Percentiles rank a stretch among this genome's conserved stretches.
Evolutionary conservation across 441 rosid species (phyloP).

Genomic region (Lepidium campestre): DNA sequence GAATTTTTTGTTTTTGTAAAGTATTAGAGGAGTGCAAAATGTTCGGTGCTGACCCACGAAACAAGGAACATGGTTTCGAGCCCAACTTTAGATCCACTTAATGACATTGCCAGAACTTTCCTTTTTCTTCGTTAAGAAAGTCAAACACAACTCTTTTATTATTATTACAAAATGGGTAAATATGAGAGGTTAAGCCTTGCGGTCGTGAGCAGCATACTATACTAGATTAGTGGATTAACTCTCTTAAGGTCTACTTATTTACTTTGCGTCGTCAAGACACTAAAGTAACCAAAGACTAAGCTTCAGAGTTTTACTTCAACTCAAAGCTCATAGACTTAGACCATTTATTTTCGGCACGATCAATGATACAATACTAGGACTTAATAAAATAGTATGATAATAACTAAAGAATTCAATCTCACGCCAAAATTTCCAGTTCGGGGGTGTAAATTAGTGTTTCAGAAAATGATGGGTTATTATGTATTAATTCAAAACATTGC

Average conservation of each 20-base stretch:
- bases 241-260: not conserved
- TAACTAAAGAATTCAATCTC: not conserved
- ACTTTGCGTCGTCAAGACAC: constrained; percentile 17
- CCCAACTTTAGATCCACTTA: constrained; percentile 23
- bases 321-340: not conserved
- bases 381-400: not conserved
- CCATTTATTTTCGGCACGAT: not conserved
- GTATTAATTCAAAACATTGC: not conserved
- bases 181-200: not conserved
- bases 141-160: not conserved
- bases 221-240: not conserved
- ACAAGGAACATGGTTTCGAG: not conserved
- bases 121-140: not conserved
- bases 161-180: not conserved
- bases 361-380: not conserved
- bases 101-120: not conserved
- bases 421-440: not conserved
- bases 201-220: not conserved
- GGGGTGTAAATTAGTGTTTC: not conserved
- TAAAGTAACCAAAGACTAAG: not conserved
- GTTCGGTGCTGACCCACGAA: constrained; percentile 19
- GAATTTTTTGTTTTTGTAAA: not conserved
- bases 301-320: not conserved
- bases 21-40: not conserved
- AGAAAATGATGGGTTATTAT: not conserved